Evolutionary conservation across 257 asterid species (phyloP), one percentile per base, ranked within the genome.

Genomic region (Nicotiana otophora): DNA sequence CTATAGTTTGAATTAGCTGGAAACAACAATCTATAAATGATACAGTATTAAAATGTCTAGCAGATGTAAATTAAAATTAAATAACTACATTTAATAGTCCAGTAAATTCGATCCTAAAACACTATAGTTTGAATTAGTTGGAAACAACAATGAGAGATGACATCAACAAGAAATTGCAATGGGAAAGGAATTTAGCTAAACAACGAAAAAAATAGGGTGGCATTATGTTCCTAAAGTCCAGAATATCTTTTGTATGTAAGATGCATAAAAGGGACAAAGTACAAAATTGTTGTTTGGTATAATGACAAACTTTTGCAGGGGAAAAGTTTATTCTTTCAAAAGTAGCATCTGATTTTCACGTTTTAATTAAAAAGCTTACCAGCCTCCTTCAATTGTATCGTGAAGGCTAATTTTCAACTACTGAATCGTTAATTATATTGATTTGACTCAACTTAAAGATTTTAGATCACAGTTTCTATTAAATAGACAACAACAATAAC

Each of bases 221-320:
- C 79, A 72, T 72, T 55, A 46, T 72, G 60, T 72, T 46, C n/a
- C 23, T 72, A 55, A 20, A 46, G 36, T 72, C 10, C 36, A 42
- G 5, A 72, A 42, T 42, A 72, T 72, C 78, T 46, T 72, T 72
- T 46, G 78, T 72, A 12, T 46, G 39, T 1, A 23, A 20, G 79
- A 23, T 42, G 61, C 23, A 23, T 53, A 72, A 63, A 72, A 72
- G 79, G 23, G 61, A 72, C 20, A 72, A 72, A 72, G 78, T 72
- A 72, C 61, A 72, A 20, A 72, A 46, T 46, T 46, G 78, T 42
- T 20, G 78, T 72, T 72, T 72, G 61, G 78, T 42, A 72, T 46
- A 72, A 72, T 72, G 78, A 72, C 61, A 72, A 72, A 72, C 79
- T 72, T 72, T 72, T 72, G 61, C 14, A 23, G 61, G 7, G 36